A percentile compares a stretch with the other conserved stretches of the same genome.
phyloP scores from a whole-genome alignment of 345 rosid genomes.

The Turnera subulata region DNA sequence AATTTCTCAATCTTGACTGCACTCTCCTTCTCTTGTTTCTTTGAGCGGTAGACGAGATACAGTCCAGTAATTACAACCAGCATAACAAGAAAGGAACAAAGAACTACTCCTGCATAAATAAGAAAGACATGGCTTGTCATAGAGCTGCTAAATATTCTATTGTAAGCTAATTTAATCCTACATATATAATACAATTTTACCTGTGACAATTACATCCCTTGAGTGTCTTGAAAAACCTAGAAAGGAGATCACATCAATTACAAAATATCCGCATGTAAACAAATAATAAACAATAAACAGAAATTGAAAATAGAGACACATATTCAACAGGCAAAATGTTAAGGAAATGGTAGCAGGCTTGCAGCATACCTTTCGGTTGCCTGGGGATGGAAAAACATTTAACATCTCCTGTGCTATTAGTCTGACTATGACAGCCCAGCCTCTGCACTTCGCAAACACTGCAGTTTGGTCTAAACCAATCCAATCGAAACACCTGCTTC shows the following conservation, averaged over 20 bases:
- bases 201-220: not conserved
- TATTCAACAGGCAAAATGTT: not conserved
- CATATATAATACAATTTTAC: not conserved
- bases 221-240: not conserved
- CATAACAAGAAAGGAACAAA: not conserved
- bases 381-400: no score
- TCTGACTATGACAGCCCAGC: not conserved
- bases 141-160: not conserved
- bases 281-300: not conserved
- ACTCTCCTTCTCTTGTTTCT: not conserved
- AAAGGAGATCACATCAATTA: not conserved
- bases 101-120: not conserved
- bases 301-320: not conserved
- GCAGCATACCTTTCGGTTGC: not conserved
- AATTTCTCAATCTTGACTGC: not conserved
- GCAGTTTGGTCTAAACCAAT: not conserved
- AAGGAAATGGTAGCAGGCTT: not conserved
- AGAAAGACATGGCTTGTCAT: no score
- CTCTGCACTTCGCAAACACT: conserved; percentile 1
- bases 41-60: not conserved
- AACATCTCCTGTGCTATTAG: not conserved
- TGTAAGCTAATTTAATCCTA: no score
- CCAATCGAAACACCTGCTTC: not conserved
- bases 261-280: not conserved
- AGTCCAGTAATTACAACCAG: not conserved